Base-by-base conservation (phyloP, 2,329 filamentous ascomycete species). In the Beauveria caledonica region DNA sequence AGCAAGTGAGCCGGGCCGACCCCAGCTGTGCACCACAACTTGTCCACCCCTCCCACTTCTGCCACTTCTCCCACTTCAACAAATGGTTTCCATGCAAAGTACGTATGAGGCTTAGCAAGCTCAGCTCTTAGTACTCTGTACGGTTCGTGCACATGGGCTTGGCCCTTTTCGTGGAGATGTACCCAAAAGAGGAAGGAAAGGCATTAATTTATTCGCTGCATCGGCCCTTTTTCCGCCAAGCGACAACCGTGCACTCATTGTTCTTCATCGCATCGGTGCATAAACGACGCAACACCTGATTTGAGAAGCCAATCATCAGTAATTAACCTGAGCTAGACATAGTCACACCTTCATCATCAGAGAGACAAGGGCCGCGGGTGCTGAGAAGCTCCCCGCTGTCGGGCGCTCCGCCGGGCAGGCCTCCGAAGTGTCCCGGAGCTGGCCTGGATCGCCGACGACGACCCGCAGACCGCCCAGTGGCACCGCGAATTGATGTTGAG, bases 401-500 rank as follows among this genome's bases (percentile, higher is more conserved):
- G 63, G 61, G 29, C 57, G 42, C 25, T 64, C 60, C 10, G 63
- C 63, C 25, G 62, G 54, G 2, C 45, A 62, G 48, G 45, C 62
- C 11, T 64, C 63, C 39, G 23, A 44, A 52, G 44, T 29, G 60
- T 62, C 52, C 62, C 56, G 7, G 48, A 58, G 44, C 59, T 64
- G 29, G 52, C 62, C 6, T 63, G 60, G 60, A 50, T 63, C 25
- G 62, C 62, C 13, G 39, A 63, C 60, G 63, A 63, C 13, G 40
- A 54, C 5, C 49, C 29, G 13, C 62, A 64, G 46, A 58, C 58
- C 3, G 39, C 48, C 29, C 49, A 55, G 52, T 54, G 60, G 46
- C 63, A 64, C 42, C 50, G 58, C 6, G 39, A 60, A 7, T 58
- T 64, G 3, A 54, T 64, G 17, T 15, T 33, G 6, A 48, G 17